These are phyloP conservation scores for Flueggea neowawraea DNA, from an alignment of 441 rosid genomes.

Conservation along the genomic window DNA sequence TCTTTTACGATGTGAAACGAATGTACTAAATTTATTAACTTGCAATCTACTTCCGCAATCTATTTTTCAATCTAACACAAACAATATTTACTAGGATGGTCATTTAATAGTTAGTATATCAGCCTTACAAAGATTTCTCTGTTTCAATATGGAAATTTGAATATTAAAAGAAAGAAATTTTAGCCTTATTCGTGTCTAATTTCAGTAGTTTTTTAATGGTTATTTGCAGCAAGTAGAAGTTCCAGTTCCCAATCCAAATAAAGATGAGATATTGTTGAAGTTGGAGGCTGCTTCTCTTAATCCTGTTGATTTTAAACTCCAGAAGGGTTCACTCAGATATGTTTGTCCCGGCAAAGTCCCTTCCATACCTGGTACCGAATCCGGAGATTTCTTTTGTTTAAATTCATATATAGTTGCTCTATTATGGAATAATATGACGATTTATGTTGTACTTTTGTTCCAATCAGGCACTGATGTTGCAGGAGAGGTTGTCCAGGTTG, in stretches of 20 bases:
- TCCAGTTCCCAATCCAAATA: slow-evolving; percentile 41
- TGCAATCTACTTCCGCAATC: too few relatives aligned
- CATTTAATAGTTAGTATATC: too few relatives aligned
- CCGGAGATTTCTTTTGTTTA: too few relatives aligned
- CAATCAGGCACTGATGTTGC: slow-evolving; percentile 63
- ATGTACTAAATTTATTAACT: too few relatives aligned
- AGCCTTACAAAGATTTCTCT: too few relatives aligned
- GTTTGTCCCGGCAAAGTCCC: slow-evolving; percentile 62
- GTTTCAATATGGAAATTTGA: too few relatives aligned
- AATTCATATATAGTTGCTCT: too few relatives aligned
- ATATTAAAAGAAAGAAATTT: too few relatives aligned
- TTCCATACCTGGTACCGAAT: slow-evolving; percentile 42
- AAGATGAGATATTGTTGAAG: slow-evolving; percentile 45
- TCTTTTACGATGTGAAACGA: too few relatives aligned
- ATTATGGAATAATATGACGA: too few relatives aligned
- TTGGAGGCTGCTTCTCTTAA: slow-evolving; percentile 53
- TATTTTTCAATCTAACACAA: too few relatives aligned
- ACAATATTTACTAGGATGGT: too few relatives aligned
- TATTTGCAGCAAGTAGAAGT: slow-evolving; percentile 52
- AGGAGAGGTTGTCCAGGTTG: slow-evolving; percentile 70
- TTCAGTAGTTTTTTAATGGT: not conserved
- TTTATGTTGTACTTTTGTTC: slow-evolving; percentile 4
- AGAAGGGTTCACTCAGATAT: slow-evolving; percentile 60
- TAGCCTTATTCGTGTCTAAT: not conserved
- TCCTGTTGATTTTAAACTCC: slow-evolving; percentile 69